These are phyloP conservation scores for Aspergillus hancockii DNA, from an alignment of 495 filamentous ascomycete species.

Conservation along the genomic window DNA sequence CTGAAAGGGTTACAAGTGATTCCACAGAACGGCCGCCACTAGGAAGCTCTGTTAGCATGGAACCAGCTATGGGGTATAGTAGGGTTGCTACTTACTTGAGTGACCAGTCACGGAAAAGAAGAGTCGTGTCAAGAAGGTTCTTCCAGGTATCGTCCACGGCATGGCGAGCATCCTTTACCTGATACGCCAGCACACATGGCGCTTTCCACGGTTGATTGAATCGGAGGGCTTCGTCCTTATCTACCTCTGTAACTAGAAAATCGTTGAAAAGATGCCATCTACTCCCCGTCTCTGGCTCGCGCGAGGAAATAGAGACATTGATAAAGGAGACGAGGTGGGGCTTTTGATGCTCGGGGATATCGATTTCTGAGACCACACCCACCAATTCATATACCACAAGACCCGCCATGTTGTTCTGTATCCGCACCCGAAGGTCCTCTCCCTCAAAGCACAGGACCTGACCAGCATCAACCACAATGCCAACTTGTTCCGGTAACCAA, in stretches of 20 bases:
- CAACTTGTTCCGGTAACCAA: slow-evolving; percentile 91
- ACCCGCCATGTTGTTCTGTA: slow-evolving; percentile 60
- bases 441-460: slow-evolving; percentile 91
- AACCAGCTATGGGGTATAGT: not conserved
- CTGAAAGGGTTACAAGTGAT: slow-evolving; percentile 59
- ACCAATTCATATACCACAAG: slow-evolving; percentile 88
- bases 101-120: slow-evolving; percentile 75
- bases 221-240: slow-evolving; percentile 76
- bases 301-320: slow-evolving; percentile 76
- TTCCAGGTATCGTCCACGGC: slow-evolving; percentile 84
- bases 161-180: slow-evolving; percentile 73
- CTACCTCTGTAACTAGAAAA: slow-evolving; percentile 83
- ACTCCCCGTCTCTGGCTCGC: slow-evolving; percentile 51
- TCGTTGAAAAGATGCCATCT: slow-evolving; percentile 98
- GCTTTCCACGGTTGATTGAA: slow-evolving; percentile 91
- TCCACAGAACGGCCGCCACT: slow-evolving; percentile 42
- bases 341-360: slow-evolving; percentile 77
- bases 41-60: slow-evolving; percentile 5
- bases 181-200: slow-evolving; percentile 83
- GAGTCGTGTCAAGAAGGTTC: slow-evolving; percentile 71
- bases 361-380: slow-evolving; percentile 87
- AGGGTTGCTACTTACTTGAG: slow-evolving; percentile 53
- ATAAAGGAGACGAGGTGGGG: slow-evolving; percentile 89
- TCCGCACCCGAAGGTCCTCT: slow-evolving; percentile 62
- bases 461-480: slow-evolving; percentile 76